A percentile compares a stretch with the other conserved stretches of the same genome.
phyloP scores from a whole-genome alignment of 441 rosid species.

The Isatis lusitanica region DNA sequence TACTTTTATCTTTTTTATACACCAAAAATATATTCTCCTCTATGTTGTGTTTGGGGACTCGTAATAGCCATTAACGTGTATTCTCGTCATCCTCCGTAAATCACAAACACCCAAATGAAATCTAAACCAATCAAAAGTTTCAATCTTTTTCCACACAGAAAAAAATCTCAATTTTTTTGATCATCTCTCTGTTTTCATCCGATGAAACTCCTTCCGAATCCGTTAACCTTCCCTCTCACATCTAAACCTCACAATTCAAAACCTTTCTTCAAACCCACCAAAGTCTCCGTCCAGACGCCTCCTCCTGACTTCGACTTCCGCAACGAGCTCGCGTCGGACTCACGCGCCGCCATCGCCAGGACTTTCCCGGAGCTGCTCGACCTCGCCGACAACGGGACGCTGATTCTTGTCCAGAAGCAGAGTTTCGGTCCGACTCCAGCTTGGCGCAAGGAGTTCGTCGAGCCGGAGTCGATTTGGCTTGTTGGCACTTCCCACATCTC shows the following conservation, averaged over 20 bases:
- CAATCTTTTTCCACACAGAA: not conserved
- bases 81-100: conserved; percentile 1
- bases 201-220: conserved; percentile 52
- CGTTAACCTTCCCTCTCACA: conserved; percentile 47
- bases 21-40: not conserved
- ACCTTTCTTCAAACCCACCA: conserved; percentile 37
- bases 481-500: conserved; percentile 75
- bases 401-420: conserved; percentile 57
- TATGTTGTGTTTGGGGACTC: not conserved
- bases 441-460: conserved; percentile 77
- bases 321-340: conserved; percentile 47
- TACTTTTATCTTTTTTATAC: too few species aligned
- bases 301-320: conserved; percentile 79
- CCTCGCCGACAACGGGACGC: conserved; percentile 61
- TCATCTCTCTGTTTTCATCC: conserved; percentile 25
- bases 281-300: conserved; percentile 62
- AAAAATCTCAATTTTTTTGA: not conserved
- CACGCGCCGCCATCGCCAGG: conserved; percentile 52
- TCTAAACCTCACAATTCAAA: conserved; percentile 21
- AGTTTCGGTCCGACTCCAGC: conserved; percentile 72
- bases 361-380: conserved; percentile 59
- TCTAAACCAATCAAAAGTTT: conserved; percentile 19
- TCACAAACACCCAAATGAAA: conserved; percentile 2
- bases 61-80: not conserved
- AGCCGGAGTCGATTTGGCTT: conserved; percentile 80